Evolutionary conservation across 2,329 filamentous ascomycete genomes (phyloP).

Genomic region (Teratosphaeriaceae sp.): DNA sequence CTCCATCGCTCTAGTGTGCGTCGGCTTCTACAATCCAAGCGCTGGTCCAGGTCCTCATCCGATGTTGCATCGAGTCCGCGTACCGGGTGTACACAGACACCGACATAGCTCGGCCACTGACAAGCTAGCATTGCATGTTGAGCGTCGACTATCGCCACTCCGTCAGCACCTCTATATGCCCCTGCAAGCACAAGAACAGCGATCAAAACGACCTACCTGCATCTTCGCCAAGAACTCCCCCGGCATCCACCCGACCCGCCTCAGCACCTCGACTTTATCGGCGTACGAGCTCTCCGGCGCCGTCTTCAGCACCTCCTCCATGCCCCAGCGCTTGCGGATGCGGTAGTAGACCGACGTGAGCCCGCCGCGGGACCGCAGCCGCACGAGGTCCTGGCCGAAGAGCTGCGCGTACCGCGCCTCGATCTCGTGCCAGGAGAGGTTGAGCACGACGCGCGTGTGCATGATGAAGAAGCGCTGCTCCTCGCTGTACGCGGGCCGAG

Average conservation of each 20-base stretch:
- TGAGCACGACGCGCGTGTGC: slow-evolving; percentile 17
- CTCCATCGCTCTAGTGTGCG: no score
- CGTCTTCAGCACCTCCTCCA: slow-evolving; percentile 27
- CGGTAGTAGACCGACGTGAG: slow-evolving; percentile 30
- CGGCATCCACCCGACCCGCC: slow-evolving; percentile 22
- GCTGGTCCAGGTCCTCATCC: no score
- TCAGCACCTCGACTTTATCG: slow-evolving; percentile 21
- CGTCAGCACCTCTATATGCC: no score
- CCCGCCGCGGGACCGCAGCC: slow-evolving; percentile 24
- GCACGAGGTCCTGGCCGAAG: slow-evolving; percentile 11
- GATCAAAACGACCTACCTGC: no score
- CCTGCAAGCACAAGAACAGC: no score
- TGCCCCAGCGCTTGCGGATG: slow-evolving; percentile 26
- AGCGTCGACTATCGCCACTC: no score
- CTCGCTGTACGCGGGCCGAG: slow-evolving; percentile 27
- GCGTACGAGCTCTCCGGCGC: slow-evolving; percentile 19
- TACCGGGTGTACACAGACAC: no score
- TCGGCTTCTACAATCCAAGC: no score
- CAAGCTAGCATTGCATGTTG: no score
- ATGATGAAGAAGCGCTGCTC: slow-evolving; percentile 31
- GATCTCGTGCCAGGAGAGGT: slow-evolving; percentile 25
- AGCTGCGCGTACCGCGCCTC: slow-evolving; percentile 20
- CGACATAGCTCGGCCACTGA: no score
- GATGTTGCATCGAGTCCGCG: no score
- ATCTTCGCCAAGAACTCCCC: slow-evolving; percentile 16